phyloP scores from a whole-genome alignment of 1,284 basidiomycete genomes.

The Austroboletus sp. region DNA sequence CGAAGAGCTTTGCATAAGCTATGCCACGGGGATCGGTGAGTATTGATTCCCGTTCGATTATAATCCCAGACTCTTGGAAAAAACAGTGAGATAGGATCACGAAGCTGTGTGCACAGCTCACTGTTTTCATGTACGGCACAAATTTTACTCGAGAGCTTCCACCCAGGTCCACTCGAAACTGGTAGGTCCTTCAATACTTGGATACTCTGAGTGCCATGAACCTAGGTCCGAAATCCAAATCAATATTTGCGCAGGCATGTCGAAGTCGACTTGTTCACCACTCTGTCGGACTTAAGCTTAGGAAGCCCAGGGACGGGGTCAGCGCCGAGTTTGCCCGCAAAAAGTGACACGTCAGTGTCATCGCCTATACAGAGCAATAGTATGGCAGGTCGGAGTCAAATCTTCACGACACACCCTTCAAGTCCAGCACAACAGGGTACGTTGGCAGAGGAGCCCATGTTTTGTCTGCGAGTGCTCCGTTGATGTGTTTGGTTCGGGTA shows the following conservation, averaged over 20 bases:
- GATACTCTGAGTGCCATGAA: conserved; percentile 68
- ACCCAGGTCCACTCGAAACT: conserved; percentile 57
- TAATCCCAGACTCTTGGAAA: conserved; percentile 63
- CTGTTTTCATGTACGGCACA: conserved; percentile 73
- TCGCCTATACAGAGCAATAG: conserved; percentile 31
- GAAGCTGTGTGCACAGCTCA: conserved; percentile 25
- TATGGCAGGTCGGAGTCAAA: background rate
- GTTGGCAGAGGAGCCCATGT: conserved; percentile 51
- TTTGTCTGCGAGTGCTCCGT: conserved; percentile 34
- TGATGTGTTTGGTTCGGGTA: background rate
- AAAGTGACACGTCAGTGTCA: conserved; percentile 59
- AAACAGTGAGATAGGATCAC: background rate
- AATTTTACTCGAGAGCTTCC: conserved; percentile 56
- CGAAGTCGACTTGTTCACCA: conserved; percentile 39
- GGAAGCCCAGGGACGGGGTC: conserved; percentile 56
- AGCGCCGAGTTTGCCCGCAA: conserved; percentile 46
- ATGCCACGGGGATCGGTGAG: conserved; percentile 59
- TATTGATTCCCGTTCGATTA: conserved; percentile 57
- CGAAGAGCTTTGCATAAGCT: conserved; percentile 67
- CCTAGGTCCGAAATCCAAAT: conserved; percentile 34
- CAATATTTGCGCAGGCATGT: background rate
- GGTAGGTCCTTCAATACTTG: conserved; percentile 67
- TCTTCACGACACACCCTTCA: conserved; percentile 44
- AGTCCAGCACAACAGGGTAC: conserved; percentile 45
- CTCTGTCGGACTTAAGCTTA: conserved; percentile 55